These are phyloP conservation scores for Nakazawaea pomicola DNA, from an alignment of 805 yeast genomes.

Conservation along the genomic window DNA sequence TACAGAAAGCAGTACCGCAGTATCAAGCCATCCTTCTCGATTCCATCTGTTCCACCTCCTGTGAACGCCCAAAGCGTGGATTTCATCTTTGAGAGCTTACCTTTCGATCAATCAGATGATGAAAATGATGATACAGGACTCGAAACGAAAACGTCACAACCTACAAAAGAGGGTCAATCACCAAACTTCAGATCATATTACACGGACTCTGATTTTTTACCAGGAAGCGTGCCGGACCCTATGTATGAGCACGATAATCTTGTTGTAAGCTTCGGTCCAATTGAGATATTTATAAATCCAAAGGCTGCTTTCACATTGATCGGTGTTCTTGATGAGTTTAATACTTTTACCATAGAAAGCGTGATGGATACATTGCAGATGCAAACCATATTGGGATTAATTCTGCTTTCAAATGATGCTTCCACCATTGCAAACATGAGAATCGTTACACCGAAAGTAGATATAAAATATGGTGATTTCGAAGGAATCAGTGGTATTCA, in stretches of 20 bases:
- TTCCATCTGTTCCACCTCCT: constrained; percentile 64
- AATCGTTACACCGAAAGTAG: constrained; percentile 41
- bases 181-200: constrained; percentile 12
- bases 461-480: constrained; percentile 32
- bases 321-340: constrained; percentile 32
- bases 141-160: too few species aligned
- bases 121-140: too few species aligned
- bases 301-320: constrained; percentile 22
- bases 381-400: constrained; percentile 45
- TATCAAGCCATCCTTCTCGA: constrained; percentile 53
- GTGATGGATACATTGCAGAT: constrained; percentile 64
- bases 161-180: too few species aligned
- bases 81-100: constrained; percentile 30
- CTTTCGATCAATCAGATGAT: constrained; percentile 17
- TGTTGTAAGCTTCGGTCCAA: constrained; percentile 48
- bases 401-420: constrained; percentile 24
- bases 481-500: constrained; percentile 3
- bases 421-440: constrained; percentile 39
- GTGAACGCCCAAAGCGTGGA: constrained; percentile 44
- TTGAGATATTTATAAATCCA: constrained; percentile 46
- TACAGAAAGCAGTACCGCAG: constrained; percentile 49
- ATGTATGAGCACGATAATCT: constrained; percentile 47
- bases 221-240: constrained; percentile 26
- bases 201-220: constrained; percentile 13
- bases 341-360: constrained; percentile 36